Base-by-base conservation (phyloP, 2,329 filamentous ascomycete genomes). In the Penicillium capsulatum region DNA sequence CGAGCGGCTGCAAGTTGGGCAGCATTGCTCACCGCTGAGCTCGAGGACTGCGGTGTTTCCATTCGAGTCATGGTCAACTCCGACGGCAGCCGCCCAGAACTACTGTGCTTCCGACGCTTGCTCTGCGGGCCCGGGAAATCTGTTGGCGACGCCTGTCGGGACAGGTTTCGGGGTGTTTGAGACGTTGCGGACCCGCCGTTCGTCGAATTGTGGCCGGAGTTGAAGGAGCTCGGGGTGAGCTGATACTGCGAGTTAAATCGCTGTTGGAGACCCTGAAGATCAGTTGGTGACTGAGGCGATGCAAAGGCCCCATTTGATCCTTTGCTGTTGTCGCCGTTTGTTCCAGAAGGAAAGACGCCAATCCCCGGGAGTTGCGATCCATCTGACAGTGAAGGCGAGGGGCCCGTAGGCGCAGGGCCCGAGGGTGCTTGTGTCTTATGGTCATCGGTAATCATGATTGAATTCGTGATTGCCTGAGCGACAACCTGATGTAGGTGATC, bases 371-470 rank as follows among this genome's bases (percentile, higher is more conserved):
- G 55, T 44, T 67, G 63, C 26, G 61, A 60, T 22, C 57, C 60
- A 47, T 68, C 64, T n/a, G 60, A 53, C 17, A 66, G 40, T 7
- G 59, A 55, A 24, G 65, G 57, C 9, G 54, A 64, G 10, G 63
- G 57, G 4, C 64, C 49, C 30, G 62, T 44, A 41, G 58, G 50
- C 42, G 65, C 50, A 38, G 59, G 57, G 35, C 55, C 68, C 40
- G 55, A 63, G 48, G 72, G 66, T 35, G 73, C 64, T 54, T 87
- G 84, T 6, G 88, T 95, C 70, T 97, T 97, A 71, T 97, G 91
- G 58, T 98, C 91, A 61, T 98, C 91, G 1, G 92, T 97, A 48
- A 97, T 96, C 77, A 96, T 91, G 50, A 97, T 94, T 0, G 88
- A 86, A 39, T 84, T 81, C 14, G 87, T 88, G 50, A 95, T 83